A percentile compares a stretch with the other conserved stretches of the same genome.
These are phyloP conservation scores for Pezicula carpinea DNA, from an alignment of 2,329 filamentous ascomycete genomes.

Conservation along the genomic window DNA sequence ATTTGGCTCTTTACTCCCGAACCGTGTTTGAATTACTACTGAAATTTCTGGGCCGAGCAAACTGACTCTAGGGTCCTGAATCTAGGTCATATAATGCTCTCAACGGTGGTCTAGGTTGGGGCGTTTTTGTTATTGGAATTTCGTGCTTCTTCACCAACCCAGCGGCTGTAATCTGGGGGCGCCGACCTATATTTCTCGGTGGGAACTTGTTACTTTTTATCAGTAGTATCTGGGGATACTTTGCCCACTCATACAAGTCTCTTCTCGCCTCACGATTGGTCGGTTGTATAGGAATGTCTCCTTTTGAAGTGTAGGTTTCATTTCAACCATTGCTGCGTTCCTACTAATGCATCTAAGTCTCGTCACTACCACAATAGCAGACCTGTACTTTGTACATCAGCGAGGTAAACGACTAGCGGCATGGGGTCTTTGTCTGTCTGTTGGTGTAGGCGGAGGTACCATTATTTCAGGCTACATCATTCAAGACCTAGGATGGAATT, in stretches of 20 bases:
- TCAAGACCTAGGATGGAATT: slow-evolving; percentile 26
- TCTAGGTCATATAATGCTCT: slow-evolving; percentile 30
- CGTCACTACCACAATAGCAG: slow-evolving; percentile 11
- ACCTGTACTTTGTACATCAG: slow-evolving; percentile 14
- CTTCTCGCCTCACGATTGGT: slow-evolving; percentile 10
- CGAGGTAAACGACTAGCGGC: slow-evolving; percentile 12
- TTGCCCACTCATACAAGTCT: slow-evolving; percentile 8
- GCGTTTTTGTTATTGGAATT: slow-evolving; percentile 28
- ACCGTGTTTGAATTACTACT: too few relatives aligned
- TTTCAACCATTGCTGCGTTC: background rate
- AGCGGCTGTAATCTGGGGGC: slow-evolving; percentile 12
- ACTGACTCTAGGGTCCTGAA: too few relatives aligned
- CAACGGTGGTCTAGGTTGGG: slow-evolving; percentile 30
- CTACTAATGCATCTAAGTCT: slow-evolving; percentile 1
- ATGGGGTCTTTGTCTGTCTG: slow-evolving; percentile 14
- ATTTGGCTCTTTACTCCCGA: too few relatives aligned
- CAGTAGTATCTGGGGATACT: slow-evolving; percentile 12
- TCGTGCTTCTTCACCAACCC: slow-evolving; percentile 18
- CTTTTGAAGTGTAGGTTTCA: slow-evolving; percentile 11
- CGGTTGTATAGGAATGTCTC: slow-evolving; percentile 12
- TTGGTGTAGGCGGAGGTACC: slow-evolving; percentile 5
- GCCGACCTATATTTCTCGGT: slow-evolving; percentile 13
- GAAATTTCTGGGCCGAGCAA: too few relatives aligned
- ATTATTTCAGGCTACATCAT: slow-evolving; percentile 35
- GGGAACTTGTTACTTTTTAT: slow-evolving; percentile 13